phyloP scores from a whole-genome alignment of 495 filamentous ascomycete species.

The Podospora bellae-mahoneyi region DNA sequence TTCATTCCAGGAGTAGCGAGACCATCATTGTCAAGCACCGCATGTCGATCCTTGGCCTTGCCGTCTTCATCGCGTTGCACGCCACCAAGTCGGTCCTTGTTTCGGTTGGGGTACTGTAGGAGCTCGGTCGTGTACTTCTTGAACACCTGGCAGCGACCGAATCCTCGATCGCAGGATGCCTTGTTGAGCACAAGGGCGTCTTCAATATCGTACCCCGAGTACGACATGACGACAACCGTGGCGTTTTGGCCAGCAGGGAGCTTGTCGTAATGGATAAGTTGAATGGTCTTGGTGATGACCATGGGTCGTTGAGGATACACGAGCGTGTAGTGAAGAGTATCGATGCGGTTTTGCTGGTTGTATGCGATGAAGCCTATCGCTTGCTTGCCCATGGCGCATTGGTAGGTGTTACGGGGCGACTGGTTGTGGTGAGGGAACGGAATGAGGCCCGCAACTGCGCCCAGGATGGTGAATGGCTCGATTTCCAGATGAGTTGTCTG shows the following conservation, averaged over 20 bases:
- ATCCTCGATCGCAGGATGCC: conserved; percentile 87
- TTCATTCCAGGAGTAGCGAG: conserved; percentile 76
- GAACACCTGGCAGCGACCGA: conserved; percentile 95
- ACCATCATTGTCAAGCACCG: conserved; percentile 72
- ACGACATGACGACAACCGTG: conserved; percentile 97
- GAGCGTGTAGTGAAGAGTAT: conserved; percentile 91
- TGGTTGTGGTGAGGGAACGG: conserved; percentile 99
- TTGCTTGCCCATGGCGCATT: conserved; percentile 99
- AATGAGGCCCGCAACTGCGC: conserved; percentile 95
- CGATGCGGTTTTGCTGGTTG: conserved; percentile 94
- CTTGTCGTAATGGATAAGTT: conserved; percentile 95
- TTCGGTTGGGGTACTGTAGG: conserved; percentile 76
- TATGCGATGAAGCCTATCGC: conserved; percentile 96
- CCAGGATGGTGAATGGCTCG: conserved; percentile 94
- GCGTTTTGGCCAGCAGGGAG: conserved; percentile 95
- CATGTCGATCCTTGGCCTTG: conserved; percentile 64
- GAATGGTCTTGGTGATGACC: conserved; percentile 94
- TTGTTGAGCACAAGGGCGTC: conserved; percentile 97
- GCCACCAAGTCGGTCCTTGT: conserved; percentile 66
- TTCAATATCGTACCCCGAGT: conserved; percentile 98
- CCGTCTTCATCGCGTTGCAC: conserved; percentile 54
- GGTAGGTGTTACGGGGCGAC: conserved; percentile 97
- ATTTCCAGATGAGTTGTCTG: conserved; percentile 93
- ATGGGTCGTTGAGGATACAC: conserved; percentile 97
- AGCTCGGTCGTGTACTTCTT: conserved; percentile 76